These are phyloP conservation scores for Ramicandelaber brevisporus DNA, from an alignment of 192 early-diverging fungal genomes.

Conservation along the genomic window DNA sequence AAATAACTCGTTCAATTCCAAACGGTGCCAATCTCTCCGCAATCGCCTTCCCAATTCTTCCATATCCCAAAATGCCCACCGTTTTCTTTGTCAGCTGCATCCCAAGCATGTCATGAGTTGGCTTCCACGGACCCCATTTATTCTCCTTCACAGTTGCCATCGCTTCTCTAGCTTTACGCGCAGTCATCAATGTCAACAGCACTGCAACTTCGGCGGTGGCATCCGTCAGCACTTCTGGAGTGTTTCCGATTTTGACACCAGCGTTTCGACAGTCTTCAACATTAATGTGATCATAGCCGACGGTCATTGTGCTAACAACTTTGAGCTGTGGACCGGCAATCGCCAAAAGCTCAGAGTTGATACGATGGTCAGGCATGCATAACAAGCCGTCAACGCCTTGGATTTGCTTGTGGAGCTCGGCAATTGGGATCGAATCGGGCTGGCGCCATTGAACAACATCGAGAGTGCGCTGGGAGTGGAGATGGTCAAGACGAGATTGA, in stretches of 20 bases:
- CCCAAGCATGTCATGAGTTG: conserved; percentile 21
- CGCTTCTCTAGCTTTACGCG: conserved; percentile 36
- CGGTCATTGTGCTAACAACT: conserved; percentile 51
- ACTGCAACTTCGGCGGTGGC: conserved; percentile 62
- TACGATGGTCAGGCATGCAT: conserved; percentile 33
- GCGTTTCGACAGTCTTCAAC: conserved; percentile 17
- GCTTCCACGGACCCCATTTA: neutral
- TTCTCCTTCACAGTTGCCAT: conserved; percentile 3
- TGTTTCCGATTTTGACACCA: conserved; percentile 42
- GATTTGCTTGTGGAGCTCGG: neutral
- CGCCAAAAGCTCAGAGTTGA: conserved; percentile 32
- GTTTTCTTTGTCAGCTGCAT: conserved; percentile 49
- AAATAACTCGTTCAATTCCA: conserved; percentile 33
- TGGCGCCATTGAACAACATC: conserved; percentile 7
- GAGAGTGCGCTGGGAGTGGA: neutral
- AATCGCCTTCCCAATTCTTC: conserved; percentile 55
- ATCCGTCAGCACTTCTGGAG: conserved; percentile 71
- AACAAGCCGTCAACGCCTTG: conserved; percentile 22
- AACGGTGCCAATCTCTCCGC: conserved; percentile 44
- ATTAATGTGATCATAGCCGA: conserved; percentile 67
- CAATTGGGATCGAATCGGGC: conserved; percentile 18
- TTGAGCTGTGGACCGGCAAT: conserved; percentile 34
- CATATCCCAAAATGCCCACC: conserved; percentile 63
- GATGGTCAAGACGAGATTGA: conserved; percentile 4
- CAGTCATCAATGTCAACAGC: conserved; percentile 43